Evolutionary conservation across 192 early-diverging fungal species (phyloP).

Genomic region (Gigaspora rosea): DNA sequence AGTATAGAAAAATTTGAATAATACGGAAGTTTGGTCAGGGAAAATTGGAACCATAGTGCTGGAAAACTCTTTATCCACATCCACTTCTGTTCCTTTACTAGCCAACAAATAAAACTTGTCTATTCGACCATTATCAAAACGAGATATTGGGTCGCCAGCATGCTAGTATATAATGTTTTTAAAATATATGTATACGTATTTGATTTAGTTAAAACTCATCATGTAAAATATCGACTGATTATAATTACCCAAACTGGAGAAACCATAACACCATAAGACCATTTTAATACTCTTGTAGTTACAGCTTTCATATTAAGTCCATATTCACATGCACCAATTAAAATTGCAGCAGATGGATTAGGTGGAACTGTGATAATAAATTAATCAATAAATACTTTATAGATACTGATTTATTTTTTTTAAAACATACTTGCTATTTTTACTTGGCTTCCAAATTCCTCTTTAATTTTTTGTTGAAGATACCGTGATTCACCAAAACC

Average conservation of each 20-base stretch:
- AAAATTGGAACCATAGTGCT: too few relatives aligned
- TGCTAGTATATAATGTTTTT: too few relatives aligned
- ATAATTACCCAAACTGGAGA: neutral
- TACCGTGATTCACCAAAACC: slow-evolving; percentile 2
- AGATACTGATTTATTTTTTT: neutral
- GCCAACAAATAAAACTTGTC: too few relatives aligned
- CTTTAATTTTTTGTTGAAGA: slow-evolving; percentile 1
- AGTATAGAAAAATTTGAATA: too few relatives aligned
- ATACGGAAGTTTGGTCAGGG: too few relatives aligned
- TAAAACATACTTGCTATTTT: neutral
- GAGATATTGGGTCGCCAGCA: too few relatives aligned
- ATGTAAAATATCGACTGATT: too few relatives aligned
- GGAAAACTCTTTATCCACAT: too few relatives aligned
- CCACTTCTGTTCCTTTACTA: too few relatives aligned
- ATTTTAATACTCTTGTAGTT: slow-evolving; percentile 13
- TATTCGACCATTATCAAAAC: too few relatives aligned
- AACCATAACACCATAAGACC: slow-evolving; percentile 4
- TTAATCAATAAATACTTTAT: neutral
- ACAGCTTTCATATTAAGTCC: slow-evolving; percentile 12
- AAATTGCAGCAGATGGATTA: neutral
- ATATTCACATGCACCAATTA: slow-evolving; percentile 8
- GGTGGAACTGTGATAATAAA: neutral
- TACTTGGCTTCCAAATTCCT: neutral
- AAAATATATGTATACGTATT: too few relatives aligned
- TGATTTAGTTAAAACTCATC: too few relatives aligned